Conservation (phyloP, 2,329 filamentous ascomycete species). For the Aspergillus glaucus region DNA sequence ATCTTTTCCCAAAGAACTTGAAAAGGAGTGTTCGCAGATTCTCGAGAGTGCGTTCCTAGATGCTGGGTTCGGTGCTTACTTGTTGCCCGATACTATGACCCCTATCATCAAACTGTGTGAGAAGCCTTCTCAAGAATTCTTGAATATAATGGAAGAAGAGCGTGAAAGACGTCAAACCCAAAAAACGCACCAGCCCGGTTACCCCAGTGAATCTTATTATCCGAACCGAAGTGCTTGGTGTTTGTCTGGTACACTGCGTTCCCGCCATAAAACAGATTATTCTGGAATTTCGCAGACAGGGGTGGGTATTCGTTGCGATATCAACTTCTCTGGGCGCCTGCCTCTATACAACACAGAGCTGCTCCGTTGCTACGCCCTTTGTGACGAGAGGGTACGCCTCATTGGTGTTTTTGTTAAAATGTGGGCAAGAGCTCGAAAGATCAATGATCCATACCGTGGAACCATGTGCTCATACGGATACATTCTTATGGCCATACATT, state of each 20-base stretch:
- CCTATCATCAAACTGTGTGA: conserved; percentile 86
- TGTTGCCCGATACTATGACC: conserved; percentile 72
- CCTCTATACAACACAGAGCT: conserved; percentile 78
- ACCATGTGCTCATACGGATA: conserved; percentile 88
- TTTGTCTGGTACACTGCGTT: not conserved
- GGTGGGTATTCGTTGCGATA: conserved; percentile 80
- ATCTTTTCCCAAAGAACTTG: conserved; percentile 44
- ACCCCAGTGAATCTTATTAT: not conserved
- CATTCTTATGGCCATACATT: conserved; percentile 87
- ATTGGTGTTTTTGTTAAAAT: conserved; percentile 83
- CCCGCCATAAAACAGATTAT: conserved; percentile 38
- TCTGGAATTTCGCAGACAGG: conserved; percentile 71
- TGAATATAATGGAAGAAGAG: conserved; percentile 56
- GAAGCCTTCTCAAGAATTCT: conserved; percentile 57
- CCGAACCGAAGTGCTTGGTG: too few relatives aligned
- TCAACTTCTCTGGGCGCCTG: conserved; percentile 78
- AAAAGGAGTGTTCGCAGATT: conserved; percentile 62
- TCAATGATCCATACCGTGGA: conserved; percentile 81
- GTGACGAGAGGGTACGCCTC: conserved; percentile 68
- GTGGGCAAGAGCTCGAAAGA: conserved; percentile 78
- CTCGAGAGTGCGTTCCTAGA: conserved; percentile 70
- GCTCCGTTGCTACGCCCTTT: conserved; percentile 73
- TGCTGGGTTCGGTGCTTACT: conserved; percentile 65
- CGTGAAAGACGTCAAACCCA: conserved; percentile 31
- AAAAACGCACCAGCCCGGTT: conserved; percentile 20